Percentiles rank a stretch among this genome's conserved stretches.
Evolutionary conservation across 2,329 filamentous ascomycete genomes (phyloP).

Genomic region (Pezicula radicicola): DNA sequence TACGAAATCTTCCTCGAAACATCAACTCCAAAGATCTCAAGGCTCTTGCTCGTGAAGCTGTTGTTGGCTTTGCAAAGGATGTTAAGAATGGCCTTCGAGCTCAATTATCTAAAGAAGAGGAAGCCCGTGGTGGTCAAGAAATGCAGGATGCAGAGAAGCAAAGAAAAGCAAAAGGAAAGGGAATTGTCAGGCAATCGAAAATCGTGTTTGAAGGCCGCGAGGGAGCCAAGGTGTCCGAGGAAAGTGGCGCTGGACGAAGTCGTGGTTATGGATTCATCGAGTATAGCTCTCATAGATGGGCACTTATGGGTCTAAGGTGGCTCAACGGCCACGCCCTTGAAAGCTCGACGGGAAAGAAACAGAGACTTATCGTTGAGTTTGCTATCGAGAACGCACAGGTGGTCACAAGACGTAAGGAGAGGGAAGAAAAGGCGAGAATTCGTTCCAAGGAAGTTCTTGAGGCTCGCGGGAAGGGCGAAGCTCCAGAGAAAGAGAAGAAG

Average conservation of each 20-base stretch:
- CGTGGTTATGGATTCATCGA: constrained; percentile 97
- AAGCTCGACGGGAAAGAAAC: constrained; percentile 70
- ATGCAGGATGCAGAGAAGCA: constrained; percentile 78
- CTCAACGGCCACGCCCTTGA: constrained; percentile 73
- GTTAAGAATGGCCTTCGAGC: constrained; percentile 75
- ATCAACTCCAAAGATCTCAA: constrained; percentile 87
- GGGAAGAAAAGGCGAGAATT: constrained; percentile 53
- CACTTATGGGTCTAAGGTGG: constrained; percentile 91
- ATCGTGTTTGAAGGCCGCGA: constrained; percentile 87
- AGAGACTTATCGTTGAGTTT: constrained; percentile 91
- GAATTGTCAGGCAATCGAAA: constrained; percentile 88
- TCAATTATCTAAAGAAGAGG: constrained; percentile 86
- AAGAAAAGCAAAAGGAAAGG: constrained; percentile 79
- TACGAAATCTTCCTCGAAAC: constrained; percentile 86
- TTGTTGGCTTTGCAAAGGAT: constrained; percentile 91
- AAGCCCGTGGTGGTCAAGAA: constrained; percentile 72
- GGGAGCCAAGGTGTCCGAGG: constrained; percentile 79
- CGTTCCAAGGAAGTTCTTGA: constrained; percentile 30
- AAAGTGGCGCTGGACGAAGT: constrained; percentile 74
- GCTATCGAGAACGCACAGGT: constrained; percentile 98
- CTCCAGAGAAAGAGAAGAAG: constrained; percentile 30
- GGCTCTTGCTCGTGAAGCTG: constrained; percentile 82
- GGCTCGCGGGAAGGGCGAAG: constrained; percentile 26
- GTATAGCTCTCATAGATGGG: constrained; percentile 89
- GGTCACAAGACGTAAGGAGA: constrained; percentile 71